Percentiles rank a stretch among this genome's conserved stretches.
phyloP scores from a whole-genome alignment of 176 grass and related monocot species.

The Zoysia pacifica region DNA sequence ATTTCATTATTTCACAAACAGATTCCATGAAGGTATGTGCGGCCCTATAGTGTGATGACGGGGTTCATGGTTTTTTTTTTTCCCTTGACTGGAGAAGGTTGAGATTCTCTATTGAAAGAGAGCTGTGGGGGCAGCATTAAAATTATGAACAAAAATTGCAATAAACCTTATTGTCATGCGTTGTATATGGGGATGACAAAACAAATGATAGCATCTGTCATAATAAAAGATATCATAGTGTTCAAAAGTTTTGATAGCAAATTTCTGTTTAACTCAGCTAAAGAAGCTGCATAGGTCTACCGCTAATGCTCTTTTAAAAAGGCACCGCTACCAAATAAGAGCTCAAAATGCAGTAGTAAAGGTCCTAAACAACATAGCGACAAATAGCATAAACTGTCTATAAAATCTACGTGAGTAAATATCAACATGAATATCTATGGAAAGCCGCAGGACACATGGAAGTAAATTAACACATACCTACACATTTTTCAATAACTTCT shows the following conservation, averaged over 20 bases:
- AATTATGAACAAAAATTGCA: no score
- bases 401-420: neutral
- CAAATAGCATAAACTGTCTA: conserved; percentile 1
- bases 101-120: no score
- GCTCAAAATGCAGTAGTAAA: neutral
- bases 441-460: neutral
- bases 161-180: neutral
- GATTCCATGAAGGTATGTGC: no score
- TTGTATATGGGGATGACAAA: neutral
- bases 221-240: neutral
- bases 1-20: no score
- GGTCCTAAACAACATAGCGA: neutral
- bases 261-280: no score
- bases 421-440: neutral
- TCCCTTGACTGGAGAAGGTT: no score
- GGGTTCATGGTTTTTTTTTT: no score
- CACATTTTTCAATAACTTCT: conserved; percentile 80
- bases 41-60: no score
- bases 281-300: neutral
- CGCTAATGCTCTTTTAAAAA: neutral
- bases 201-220: neutral
- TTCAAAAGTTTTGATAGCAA: no score
- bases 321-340: neutral
- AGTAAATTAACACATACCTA: conserved; percentile 49
- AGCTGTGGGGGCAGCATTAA: no score